Base-by-base conservation (phyloP, 768 basidiomycete species). In the Favolaschia claudopus region DNA sequence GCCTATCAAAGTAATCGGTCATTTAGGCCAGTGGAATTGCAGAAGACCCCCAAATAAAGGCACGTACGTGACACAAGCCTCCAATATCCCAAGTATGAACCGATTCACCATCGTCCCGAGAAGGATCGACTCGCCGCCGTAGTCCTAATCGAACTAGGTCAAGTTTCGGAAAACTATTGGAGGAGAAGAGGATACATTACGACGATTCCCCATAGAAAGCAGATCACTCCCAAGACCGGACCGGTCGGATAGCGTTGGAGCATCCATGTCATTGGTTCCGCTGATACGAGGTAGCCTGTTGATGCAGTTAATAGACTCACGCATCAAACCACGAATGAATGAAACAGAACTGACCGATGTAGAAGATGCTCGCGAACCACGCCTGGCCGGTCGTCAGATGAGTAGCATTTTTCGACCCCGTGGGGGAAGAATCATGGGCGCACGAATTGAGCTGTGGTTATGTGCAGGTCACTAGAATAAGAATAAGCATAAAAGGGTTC, bases 171-270 rank as follows among this genome's bases (percentile, higher is more conserved):
- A 46, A 8, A 19, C 8, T 4, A 28, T 20, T 12, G 8, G 9
- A n/a, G 47, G 31, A 29, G 6, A 20, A 44, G 7, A 17, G 38
- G 8, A 27, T 51, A 57, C 63, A 74, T 71, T 29, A 72, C 66
- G 34, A 73, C 67, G 15, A 70, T 65, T n/a, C 72, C 72, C 75
- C 75, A 76, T 24, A 75, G 50, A 29, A 72, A 63, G 19, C 67
- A 68, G 9, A 70, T 65, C 15, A 53, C 22, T 14, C 58, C 67
- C 28, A 64, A 28, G 15, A 66, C 62, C 10, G 49, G 50, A 3
- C 42, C 58, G 8, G 56, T 56, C 14, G 43, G 52, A 36, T 42
- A 58, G 6, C 67, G 59, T 39, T 74, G 73, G 15, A 74, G 62
- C 31, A 72, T 55, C 71, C 70, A 70, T 32, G 67, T 65, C 32